phyloP scores from a whole-genome alignment of 2,329 filamentous ascomycete species.

The Verticillium alfalfae region DNA sequence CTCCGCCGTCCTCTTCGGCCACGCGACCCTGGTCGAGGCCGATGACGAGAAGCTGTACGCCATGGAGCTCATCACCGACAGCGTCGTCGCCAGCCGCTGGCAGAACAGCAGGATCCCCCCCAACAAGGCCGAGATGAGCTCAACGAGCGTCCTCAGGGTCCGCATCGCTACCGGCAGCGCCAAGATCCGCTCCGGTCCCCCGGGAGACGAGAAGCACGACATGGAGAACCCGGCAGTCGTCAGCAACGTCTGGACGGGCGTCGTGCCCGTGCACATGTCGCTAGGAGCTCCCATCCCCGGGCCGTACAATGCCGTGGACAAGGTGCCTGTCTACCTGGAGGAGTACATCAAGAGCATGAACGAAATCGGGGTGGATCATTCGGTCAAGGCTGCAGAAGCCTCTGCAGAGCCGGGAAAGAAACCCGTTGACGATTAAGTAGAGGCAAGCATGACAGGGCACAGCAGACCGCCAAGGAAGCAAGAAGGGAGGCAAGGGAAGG shows the following conservation, averaged over 20 bases:
- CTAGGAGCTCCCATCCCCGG: constrained; percentile 60
- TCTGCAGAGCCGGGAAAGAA: neutral
- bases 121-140: constrained; percentile 66
- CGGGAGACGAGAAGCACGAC: constrained; percentile 49
- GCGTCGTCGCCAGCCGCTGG: constrained; percentile 66
- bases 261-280: constrained; percentile 56
- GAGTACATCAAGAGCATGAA: constrained; percentile 35
- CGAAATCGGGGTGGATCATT: constrained; percentile 11
- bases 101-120: constrained; percentile 64
- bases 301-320: constrained; percentile 51
- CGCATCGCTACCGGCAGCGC: constrained; percentile 65
- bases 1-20: constrained; percentile 71
- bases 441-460: neutral
- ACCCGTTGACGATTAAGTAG: neutral
- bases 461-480: too few species aligned
- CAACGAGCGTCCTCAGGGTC: constrained; percentile 67
- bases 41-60: constrained; percentile 69
- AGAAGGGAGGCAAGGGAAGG: too few species aligned
- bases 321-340: constrained; percentile 57
- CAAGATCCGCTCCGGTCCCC: constrained; percentile 64
- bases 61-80: constrained; percentile 73
- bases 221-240: constrained; percentile 33
- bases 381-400: constrained; percentile 14
- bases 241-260: constrained; percentile 48
- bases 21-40: constrained; percentile 62